A percentile compares a stretch with the other conserved stretches of the same genome.
These are phyloP conservation scores for Chrysoporthe puriensis DNA, from an alignment of 2,329 filamentous ascomycete species.

Conservation along the genomic window DNA sequence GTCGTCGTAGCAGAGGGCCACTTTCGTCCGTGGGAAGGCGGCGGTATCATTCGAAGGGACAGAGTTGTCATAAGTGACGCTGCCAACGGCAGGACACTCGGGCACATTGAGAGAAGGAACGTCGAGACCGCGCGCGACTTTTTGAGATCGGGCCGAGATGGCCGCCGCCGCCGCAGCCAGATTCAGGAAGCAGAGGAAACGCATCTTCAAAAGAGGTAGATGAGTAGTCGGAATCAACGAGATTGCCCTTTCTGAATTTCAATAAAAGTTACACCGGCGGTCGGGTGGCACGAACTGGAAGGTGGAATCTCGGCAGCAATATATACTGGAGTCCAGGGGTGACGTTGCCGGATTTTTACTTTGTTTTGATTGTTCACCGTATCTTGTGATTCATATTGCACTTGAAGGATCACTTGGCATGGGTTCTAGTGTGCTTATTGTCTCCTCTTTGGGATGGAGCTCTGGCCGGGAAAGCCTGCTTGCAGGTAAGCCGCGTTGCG, in stretches of 20 bases:
- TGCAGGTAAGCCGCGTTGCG: neutral
- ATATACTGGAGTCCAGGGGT: neutral
- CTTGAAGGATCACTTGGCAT: slow-evolving; percentile 5
- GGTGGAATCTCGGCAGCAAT: neutral
- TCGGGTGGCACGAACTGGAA: neutral
- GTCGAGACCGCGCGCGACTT: neutral
- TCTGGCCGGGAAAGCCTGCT: neutral
- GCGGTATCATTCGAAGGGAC: slow-evolving; percentile 42
- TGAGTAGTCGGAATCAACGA: neutral
- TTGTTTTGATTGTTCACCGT: slow-evolving; percentile 4
- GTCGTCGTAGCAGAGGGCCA: slow-evolving; percentile 52
- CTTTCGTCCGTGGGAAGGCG: slow-evolving; percentile 48
- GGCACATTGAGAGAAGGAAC: slow-evolving; percentile 41
- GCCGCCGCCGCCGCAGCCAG: neutral
- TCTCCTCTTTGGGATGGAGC: neutral
- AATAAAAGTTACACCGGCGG: neutral
- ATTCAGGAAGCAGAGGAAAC: neutral
- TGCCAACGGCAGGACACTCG: slow-evolving; percentile 42
- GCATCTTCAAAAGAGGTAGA: neutral
- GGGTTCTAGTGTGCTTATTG: slow-evolving; percentile 2
- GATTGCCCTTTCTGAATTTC: neutral
- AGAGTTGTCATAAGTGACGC: slow-evolving; percentile 45
- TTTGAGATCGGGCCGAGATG: neutral
- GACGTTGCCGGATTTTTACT: neutral
- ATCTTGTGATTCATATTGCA: neutral